These are phyloP conservation scores for Daldinia grandis DNA, from an alignment of 495 filamentous ascomycete species.

Conservation along the genomic window DNA sequence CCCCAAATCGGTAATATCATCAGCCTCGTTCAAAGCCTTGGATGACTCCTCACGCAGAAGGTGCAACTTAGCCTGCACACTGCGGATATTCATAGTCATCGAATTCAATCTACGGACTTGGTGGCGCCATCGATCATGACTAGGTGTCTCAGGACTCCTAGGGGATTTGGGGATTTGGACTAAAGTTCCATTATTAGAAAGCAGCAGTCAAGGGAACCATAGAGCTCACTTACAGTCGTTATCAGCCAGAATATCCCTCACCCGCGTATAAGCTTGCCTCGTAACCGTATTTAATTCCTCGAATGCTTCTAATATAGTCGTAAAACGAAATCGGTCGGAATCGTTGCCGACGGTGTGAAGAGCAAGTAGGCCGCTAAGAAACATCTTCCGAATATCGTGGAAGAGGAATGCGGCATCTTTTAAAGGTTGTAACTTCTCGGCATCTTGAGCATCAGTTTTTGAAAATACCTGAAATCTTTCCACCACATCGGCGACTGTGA, in stretches of 20 bases:
- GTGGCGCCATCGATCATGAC: slow-evolving; percentile 79
- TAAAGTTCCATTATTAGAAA: slow-evolving; percentile 52
- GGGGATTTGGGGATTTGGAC: slow-evolving; percentile 66
- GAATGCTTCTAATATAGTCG: slow-evolving; percentile 79
- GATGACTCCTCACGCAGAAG: slow-evolving; percentile 90
- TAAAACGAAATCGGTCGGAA: slow-evolving; percentile 82
- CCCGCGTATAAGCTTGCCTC: slow-evolving; percentile 59
- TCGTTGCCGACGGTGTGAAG: slow-evolving; percentile 86
- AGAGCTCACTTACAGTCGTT: slow-evolving; percentile 75
- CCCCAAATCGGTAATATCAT: slow-evolving; percentile 77
- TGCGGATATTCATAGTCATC: slow-evolving; percentile 88
- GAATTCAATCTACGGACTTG: slow-evolving; percentile 87
- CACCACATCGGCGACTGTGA: slow-evolving; percentile 72
- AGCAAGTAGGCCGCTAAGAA: slow-evolving; percentile 86
- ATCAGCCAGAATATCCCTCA: slow-evolving; percentile 77
- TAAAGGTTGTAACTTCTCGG: slow-evolving; percentile 79
- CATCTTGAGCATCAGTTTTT: slow-evolving; percentile 71
- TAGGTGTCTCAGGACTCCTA: slow-evolving; percentile 73
- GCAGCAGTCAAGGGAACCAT: slow-evolving; percentile 27
- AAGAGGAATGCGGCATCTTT: slow-evolving; percentile 82
- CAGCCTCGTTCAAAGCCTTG: slow-evolving; percentile 73
- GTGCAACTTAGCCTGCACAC: slow-evolving; percentile 94
- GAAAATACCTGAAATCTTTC: slow-evolving; percentile 59
- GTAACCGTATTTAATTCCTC: slow-evolving; percentile 66
- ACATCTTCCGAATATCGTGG: slow-evolving; percentile 79